Base-by-base conservation (phyloP, 305 asterid genomes). In the Plantago rigida region DNA sequence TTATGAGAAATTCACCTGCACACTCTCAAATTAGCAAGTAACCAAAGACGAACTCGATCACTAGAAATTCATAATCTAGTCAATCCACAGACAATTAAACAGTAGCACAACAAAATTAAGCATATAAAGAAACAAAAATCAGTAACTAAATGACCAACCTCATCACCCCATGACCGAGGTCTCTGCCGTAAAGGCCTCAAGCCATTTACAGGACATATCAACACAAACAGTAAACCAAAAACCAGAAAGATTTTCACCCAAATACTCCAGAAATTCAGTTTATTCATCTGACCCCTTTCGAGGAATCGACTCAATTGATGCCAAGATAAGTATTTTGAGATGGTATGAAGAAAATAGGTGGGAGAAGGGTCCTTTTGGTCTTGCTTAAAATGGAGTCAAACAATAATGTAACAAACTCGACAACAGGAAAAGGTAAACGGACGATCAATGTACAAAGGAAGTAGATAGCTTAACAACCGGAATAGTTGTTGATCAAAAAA, bases 111-210 rank as follows among this genome's bases (percentile, higher is more conserved):
- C 24, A 48, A 41, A 44, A 49, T 3, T 55, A 56, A 13, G 24
- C 55, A 4, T 58, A 45, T n/a, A 51, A 22, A n/a, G 29, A 22
- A 9, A 22, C 34, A 53, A 7, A 55, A 66, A 63, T 41, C 13
- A 47, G 52, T 3, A 48, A 67, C 64, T 26, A 60, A 36, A 63
- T 7, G 13, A 68, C 87, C 71, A 73, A 87, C 98, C 95, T 91
- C 96, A 67, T 91, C 97, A 29, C 96, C 87, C 97, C 96, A 91
- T 4, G 95, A 77, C 65, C 77, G 80, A 56, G 75, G 67, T 75
- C 81, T 75, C 79, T 91, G 90, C 78, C 94, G 81, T 51, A 91
- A 75, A 57, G 97, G 97, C 63, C 97, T 85, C 36, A 91, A 75
- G 22, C 85, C 84, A 65, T 71, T 66, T 17, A 76, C 95, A 9